Evolutionary conservation across 768 basidiomycete species (phyloP), one percentile per base, ranked within the genome.

Genomic region (Collybiopsis luxurians): DNA sequence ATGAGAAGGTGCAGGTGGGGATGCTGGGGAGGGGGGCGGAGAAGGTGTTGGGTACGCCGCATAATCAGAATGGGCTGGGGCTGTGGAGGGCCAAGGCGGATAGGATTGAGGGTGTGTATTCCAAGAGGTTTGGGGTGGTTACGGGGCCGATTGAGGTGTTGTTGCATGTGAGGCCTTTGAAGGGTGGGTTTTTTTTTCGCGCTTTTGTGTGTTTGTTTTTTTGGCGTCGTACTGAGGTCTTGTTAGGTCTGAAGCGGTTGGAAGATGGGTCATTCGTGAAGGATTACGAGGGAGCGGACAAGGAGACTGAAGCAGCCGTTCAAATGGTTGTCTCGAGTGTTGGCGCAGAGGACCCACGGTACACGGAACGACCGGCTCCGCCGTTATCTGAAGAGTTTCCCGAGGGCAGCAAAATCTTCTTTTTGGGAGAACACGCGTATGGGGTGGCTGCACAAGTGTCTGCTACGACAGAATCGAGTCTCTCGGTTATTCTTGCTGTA

Each of bases 391-490:
- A 93, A 53, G 97, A 98, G 67, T 98, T 92, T 73, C 95, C 95
- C 0, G 85, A 84, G 0, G 92, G 90, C 0, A 90, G 85, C 69
- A 92, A 89, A 67, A 90, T 98, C 27, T 97, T 99, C 74, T 98
- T 98, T 84, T 79, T 98, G 6, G 95, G 96, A 15, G 89, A 92
- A 65, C 87, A 93, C 67, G 93, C 91, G 0, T 99, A 96, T 66
- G 97, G 97, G n/a, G 87, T 92, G 2, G 93, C 96, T 13, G 95
- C 95, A 0, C 90, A 95, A 64, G 92, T 99, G 11, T 80, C 84
- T 38, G 80, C 73, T 0, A 92, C 93, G 0, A 81, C 81, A 0
- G 82, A 89, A 2, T 78, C 80, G 2, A 76, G 83, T 1, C 72
- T 98, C 12, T 87, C 92, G 10, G 90, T 98, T 47, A 73, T 92